These are phyloP conservation scores for Leishmania gerbilli DNA, from an alignment of 208 protist genomes.

Conservation along the genomic window DNA sequence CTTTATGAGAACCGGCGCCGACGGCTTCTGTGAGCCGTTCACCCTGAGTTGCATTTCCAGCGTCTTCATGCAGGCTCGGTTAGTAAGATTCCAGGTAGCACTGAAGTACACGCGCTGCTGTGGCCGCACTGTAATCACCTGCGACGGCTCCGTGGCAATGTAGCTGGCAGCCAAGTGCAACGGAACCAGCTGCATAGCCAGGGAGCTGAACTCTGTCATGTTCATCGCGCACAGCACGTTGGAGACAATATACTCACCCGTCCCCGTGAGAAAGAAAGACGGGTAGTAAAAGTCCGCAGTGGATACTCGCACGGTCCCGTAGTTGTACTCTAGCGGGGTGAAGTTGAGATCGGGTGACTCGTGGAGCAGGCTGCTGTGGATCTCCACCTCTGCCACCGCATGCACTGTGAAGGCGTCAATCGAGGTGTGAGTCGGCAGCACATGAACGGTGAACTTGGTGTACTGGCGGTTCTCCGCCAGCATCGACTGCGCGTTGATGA, in stretches of 20 bases:
- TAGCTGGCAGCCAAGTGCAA: constrained; percentile 55
- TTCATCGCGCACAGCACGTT: constrained; percentile 90
- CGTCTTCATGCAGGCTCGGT: constrained; percentile 61
- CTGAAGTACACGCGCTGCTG: constrained; percentile 90
- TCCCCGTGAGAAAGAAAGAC: constrained; percentile 69
- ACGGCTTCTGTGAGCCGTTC: constrained; percentile 74
- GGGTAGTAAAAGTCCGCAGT: constrained; percentile 87
- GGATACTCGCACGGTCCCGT: constrained; percentile 81
- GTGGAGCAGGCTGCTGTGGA: constrained; percentile 67
- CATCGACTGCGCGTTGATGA: constrained; percentile 76
- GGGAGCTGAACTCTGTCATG: constrained; percentile 80
- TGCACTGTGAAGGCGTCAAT: constrained; percentile 80
- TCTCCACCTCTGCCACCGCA: constrained; percentile 70
- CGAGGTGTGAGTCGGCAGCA: constrained; percentile 66
- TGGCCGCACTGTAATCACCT: constrained; percentile 85
- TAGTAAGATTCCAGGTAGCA: constrained; percentile 67
- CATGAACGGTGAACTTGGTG: constrained; percentile 76
- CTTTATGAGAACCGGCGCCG: constrained; percentile 75
- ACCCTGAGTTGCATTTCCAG: constrained; percentile 77
- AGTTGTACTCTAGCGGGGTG: constrained; percentile 85
- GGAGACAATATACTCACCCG: constrained; percentile 82
- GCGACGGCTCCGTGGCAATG: constrained; percentile 64
- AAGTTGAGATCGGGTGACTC: constrained; percentile 62
- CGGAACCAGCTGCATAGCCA: constrained; percentile 87
- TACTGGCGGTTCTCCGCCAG: constrained; percentile 68